phyloP scores from a whole-genome alignment of 768 basidiomycete genomes.

The Lanmaoa pseudosensibilis region DNA sequence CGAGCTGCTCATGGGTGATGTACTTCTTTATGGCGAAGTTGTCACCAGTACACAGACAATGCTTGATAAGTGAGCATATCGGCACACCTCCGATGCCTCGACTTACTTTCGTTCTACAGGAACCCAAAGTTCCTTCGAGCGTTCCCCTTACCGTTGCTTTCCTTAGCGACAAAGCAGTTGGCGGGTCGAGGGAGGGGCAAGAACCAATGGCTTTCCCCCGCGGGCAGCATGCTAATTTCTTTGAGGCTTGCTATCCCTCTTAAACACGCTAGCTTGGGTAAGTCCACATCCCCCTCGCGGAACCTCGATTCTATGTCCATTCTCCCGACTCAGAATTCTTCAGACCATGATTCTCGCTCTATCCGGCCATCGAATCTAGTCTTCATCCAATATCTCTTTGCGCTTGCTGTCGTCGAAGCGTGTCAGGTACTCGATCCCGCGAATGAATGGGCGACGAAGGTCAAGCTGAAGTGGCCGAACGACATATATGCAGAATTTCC shows the following conservation, averaged over 20 bases:
- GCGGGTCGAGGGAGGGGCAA: slow-evolving; percentile 84
- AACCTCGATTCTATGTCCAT: not conserved
- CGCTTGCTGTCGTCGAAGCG: slow-evolving; percentile 85
- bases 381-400: slow-evolving; percentile 91
- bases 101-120: slow-evolving; percentile 39
- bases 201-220: slow-evolving; percentile 91
- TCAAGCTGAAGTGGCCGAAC: slow-evolving; percentile 96
- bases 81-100: not conserved
- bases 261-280: slow-evolving; percentile 12
- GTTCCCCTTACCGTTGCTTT: slow-evolving; percentile 76
- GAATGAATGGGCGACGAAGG: slow-evolving; percentile 45
- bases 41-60: slow-evolving; percentile 95
- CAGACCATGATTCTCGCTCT: slow-evolving; percentile 6
- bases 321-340: not conserved
- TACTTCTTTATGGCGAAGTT: slow-evolving; percentile 80
- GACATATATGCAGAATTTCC: slow-evolving; percentile 80
- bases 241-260: slow-evolving; percentile 25
- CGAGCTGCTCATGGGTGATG: slow-evolving; percentile 68
- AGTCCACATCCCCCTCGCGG: not conserved
- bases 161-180: slow-evolving; percentile 84
- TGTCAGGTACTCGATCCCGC: slow-evolving; percentile 59
- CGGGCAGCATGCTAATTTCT: slow-evolving; percentile 79
- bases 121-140: slow-evolving; percentile 69
- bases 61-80: slow-evolving; percentile 74
- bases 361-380: slow-evolving; percentile 61